phyloP scores from a whole-genome alignment of 129 eudicot genomes.

The Ambrosia trifida region DNA sequence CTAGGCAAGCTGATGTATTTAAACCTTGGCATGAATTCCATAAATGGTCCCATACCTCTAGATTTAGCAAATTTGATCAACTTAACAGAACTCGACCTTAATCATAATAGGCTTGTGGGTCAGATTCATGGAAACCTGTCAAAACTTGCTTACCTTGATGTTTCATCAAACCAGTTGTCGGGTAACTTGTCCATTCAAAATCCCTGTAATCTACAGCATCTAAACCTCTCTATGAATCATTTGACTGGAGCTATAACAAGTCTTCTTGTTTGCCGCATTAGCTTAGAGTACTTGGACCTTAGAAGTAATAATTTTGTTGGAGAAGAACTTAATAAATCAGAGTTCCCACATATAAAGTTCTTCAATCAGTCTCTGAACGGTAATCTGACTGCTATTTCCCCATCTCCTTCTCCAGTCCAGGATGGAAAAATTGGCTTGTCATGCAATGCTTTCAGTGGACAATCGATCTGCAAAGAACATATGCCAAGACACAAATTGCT shows the following conservation, averaged over 20 bases:
- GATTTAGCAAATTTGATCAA: not conserved
- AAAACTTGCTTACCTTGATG: too few relatives aligned
- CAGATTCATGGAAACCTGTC: not conserved
- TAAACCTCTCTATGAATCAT: too few relatives aligned
- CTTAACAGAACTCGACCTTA: slow-evolving; percentile 8
- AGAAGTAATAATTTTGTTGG: slow-evolving; percentile 1
- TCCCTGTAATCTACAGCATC: not conserved
- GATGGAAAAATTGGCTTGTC: not conserved
- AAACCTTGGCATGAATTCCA: slow-evolving; percentile 17
- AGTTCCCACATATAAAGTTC: not conserved
- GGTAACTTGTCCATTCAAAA: not conserved
- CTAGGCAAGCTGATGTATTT: not conserved
- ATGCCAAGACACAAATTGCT: not conserved
- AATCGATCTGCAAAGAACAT: too few relatives aligned
- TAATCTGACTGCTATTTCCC: not conserved
- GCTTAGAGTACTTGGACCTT: not conserved
- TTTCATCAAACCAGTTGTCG: not conserved
- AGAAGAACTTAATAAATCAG: not conserved
- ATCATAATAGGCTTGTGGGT: slow-evolving; percentile 18
- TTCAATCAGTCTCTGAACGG: not conserved
- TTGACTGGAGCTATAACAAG: not conserved
- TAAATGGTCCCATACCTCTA: slow-evolving; percentile 21
- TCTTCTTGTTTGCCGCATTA: not conserved
- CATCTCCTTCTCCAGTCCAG: not conserved
- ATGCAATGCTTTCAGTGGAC: too few relatives aligned